Conservation (phyloP, 2,329 filamentous ascomycete species). For the Lachnellula arida region DNA sequence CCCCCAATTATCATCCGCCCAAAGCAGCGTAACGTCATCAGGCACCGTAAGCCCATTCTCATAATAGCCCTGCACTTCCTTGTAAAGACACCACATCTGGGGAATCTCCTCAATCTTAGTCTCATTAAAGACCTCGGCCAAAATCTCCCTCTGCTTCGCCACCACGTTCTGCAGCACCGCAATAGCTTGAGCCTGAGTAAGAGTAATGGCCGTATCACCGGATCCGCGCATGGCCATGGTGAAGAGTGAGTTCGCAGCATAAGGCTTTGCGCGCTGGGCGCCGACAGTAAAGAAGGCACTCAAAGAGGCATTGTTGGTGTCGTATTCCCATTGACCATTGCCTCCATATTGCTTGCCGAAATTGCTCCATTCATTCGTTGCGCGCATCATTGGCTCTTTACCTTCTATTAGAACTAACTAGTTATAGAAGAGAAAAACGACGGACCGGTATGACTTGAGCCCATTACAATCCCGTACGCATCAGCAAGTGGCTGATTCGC, state of each 20-base stretch:
- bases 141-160: conserved; percentile 52
- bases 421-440: not conserved
- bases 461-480: conserved; percentile 69
- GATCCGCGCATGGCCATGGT: conserved; percentile 68
- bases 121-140: conserved; percentile 49
- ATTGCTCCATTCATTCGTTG: conserved; percentile 52
- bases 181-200: conserved; percentile 52
- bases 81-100: conserved; percentile 71
- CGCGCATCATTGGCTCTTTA: conserved; percentile 64
- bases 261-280: conserved; percentile 58
- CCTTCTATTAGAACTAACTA: not conserved
- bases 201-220: conserved; percentile 57
- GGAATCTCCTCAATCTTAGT: conserved; percentile 45
- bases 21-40: conserved; percentile 63
- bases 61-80: conserved; percentile 67
- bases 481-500: conserved; percentile 65
- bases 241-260: conserved; percentile 59
- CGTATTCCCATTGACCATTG: conserved; percentile 63
- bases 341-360: conserved; percentile 28
- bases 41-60: conserved; percentile 57
- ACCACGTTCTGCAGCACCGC: conserved; percentile 57
- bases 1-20: conserved; percentile 67
- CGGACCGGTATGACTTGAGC: conserved; percentile 56
- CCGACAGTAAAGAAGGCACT: conserved; percentile 65
- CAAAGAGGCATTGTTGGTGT: conserved; percentile 64